Evolutionary conservation across 345 rosid genomes (phyloP).

Genomic region (Brassica incana): DNA sequence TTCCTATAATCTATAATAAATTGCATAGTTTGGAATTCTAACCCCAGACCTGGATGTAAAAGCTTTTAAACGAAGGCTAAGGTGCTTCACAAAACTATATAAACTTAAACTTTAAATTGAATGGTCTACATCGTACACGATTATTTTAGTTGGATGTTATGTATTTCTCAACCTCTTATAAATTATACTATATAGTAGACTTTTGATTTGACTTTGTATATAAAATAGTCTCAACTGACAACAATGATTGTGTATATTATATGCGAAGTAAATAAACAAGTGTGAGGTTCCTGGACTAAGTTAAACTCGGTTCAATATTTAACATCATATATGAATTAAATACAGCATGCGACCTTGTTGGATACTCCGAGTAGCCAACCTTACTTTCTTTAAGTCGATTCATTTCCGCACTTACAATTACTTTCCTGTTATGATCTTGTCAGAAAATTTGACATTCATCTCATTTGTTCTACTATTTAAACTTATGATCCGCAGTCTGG

Average conservation of each 20-base stretch:
- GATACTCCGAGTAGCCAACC: constrained; percentile 10
- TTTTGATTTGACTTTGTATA: constrained; percentile 6
- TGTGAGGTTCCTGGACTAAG: constrained; percentile 28
- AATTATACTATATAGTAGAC: neutral
- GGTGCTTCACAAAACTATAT: no score
- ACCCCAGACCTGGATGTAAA: no score
- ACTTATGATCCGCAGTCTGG: neutral
- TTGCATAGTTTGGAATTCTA: no score
- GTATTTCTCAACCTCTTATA: neutral
- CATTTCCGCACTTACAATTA: constrained; percentile 2
- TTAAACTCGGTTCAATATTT: constrained; percentile 15
- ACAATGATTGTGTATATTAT: neutral
- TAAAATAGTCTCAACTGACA: neutral
- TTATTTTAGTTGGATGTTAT: neutral
- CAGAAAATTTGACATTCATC: neutral
- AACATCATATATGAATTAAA: neutral
- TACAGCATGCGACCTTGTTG: constrained; percentile 5
- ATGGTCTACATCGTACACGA: neutral
- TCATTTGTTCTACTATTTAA: neutral
- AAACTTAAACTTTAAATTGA: neutral
- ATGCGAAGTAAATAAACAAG: neutral
- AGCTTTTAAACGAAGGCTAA: no score
- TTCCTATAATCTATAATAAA: no score
- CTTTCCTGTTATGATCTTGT: neutral
- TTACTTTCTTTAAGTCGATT: neutral